Evolutionary conservation across 192 early-diverging fungal species (phyloP).

Genomic region (Backusella psychrophila): DNA sequence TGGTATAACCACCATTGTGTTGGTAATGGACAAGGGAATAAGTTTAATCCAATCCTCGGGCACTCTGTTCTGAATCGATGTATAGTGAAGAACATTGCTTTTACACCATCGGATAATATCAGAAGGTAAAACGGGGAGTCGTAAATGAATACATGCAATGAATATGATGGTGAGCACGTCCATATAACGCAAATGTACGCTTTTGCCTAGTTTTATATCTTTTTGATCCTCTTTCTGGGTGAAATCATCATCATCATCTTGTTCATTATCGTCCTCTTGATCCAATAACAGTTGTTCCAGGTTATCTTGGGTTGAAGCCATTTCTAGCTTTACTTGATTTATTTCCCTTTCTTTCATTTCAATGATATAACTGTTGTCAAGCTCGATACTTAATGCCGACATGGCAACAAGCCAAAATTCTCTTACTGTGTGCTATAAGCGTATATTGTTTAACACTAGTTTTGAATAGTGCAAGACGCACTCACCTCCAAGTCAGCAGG

Average conservation of each 20-base stretch:
- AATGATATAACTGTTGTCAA: neutral
- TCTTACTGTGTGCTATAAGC: constrained; percentile 17
- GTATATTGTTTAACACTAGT: neutral
- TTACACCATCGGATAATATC: constrained; percentile 28
- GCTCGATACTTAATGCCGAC: constrained; percentile 1
- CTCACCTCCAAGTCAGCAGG: constrained; percentile 34
- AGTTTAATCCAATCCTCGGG: neutral
- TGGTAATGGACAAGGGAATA: neutral
- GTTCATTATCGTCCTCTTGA: neutral
- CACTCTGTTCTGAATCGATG: neutral
- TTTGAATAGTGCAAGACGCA: too few relatives aligned
- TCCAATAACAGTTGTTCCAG: neutral
- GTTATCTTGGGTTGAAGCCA: neutral
- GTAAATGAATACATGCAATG: constrained; percentile 18
- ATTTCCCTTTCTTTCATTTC: neutral
- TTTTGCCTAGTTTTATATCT: too few relatives aligned
- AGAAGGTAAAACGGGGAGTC: constrained; percentile 18
- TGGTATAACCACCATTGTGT: neutral
- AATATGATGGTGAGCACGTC: constrained; percentile 19
- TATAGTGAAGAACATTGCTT: constrained; percentile 17
- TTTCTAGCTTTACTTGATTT: neutral
- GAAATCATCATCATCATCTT: neutral
- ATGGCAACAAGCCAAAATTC: constrained; percentile 38
- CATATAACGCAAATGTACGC: neutral
- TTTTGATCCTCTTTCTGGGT: neutral